Percentiles rank a stretch among this genome's conserved stretches.
Conservation (phyloP, 1,284 basidiomycete genomes). For the Phenoliferia sp. region DNA sequence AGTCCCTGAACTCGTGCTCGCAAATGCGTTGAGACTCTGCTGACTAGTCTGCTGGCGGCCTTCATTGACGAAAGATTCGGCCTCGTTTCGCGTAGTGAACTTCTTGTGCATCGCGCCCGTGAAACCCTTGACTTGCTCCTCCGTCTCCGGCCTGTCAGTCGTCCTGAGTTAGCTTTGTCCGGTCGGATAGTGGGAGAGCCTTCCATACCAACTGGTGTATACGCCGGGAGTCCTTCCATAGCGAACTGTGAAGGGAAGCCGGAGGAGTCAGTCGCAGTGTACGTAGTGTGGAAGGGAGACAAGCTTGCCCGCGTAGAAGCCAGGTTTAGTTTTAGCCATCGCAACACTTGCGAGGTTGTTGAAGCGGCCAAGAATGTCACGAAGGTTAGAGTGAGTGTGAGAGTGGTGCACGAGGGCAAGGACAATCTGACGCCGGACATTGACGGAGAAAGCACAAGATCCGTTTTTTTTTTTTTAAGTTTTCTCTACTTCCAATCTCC, state of each 20-base stretch:
- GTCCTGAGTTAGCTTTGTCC: background rate
- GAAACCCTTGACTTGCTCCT: conserved; percentile 57
- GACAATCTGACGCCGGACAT: too few relatives aligned
- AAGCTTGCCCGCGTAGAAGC: conserved; percentile 27
- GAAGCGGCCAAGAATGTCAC: conserved; percentile 1
- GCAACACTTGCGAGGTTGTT: conserved; percentile 3
- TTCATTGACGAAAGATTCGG: conserved; percentile 43
- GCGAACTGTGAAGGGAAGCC: conserved; percentile 34
- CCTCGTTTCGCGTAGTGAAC: conserved; percentile 53
- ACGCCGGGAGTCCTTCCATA: conserved; percentile 36
- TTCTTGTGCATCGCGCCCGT: conserved; percentile 59
- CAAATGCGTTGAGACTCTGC: background rate
- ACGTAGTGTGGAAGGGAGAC: background rate
- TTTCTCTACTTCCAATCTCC: too few relatives aligned
- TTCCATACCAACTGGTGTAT: conserved; percentile 36
- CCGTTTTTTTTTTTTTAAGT: too few relatives aligned
- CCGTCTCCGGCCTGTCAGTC: conserved; percentile 48
- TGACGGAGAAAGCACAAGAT: too few relatives aligned
- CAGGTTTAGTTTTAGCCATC: conserved; percentile 12
- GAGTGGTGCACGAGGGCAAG: conserved; percentile 5
- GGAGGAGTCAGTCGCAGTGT: background rate
- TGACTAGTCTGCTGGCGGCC: conserved; percentile 1
- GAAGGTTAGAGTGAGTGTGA: background rate
- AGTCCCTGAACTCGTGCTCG: background rate
- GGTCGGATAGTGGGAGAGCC: background rate